phyloP scores from a whole-genome alignment of 1,284 basidiomycete species.

The Cryptococcus sp. region DNA sequence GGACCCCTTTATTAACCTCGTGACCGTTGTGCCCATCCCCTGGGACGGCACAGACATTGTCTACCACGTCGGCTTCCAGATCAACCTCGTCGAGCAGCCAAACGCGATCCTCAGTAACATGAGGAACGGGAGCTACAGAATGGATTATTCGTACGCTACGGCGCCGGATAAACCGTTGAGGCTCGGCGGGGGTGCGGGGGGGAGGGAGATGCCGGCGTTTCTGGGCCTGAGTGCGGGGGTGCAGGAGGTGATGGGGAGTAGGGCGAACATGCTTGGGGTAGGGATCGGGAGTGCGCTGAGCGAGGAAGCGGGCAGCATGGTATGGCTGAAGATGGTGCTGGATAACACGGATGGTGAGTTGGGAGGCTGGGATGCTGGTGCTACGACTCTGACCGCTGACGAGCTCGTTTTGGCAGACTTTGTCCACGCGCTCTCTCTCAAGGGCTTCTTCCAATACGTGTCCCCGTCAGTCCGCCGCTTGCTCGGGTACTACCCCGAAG shows the following conservation, averaged over 20 bases:
- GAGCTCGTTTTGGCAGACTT: constrained; percentile 61
- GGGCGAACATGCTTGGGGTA: constrained; percentile 18
- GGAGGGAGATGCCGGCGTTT: neutral
- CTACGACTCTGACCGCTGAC: too few relatives aligned
- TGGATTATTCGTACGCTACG: constrained; percentile 54
- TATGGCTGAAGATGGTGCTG: constrained; percentile 61
- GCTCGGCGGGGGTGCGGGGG: constrained; percentile 18
- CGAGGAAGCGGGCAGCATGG: constrained; percentile 44
- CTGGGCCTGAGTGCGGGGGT: constrained; percentile 33
- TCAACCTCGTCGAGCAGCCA: constrained; percentile 83
- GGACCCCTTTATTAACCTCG: constrained; percentile 78
- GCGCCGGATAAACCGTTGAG: constrained; percentile 33
- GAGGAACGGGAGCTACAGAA: constrained; percentile 67
- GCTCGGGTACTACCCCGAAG: constrained; percentile 74
- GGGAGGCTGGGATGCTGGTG: too few relatives aligned
- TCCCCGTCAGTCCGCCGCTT: constrained; percentile 72
- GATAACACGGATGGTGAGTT: constrained; percentile 55
- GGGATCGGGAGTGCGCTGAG: constrained; percentile 21
- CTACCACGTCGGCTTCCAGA: constrained; percentile 89
- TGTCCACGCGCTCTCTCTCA: constrained; percentile 84
- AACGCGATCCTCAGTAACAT: constrained; percentile 74
- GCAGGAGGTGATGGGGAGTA: constrained; percentile 34
- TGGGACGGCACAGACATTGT: constrained; percentile 66
- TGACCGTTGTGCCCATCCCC: constrained; percentile 75
- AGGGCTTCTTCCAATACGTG: constrained; percentile 89